A percentile compares a stretch with the other conserved stretches of the same genome.
Conservation (phyloP, 2,329 filamentous ascomycete species). For the Neospermospora avenae region DNA sequence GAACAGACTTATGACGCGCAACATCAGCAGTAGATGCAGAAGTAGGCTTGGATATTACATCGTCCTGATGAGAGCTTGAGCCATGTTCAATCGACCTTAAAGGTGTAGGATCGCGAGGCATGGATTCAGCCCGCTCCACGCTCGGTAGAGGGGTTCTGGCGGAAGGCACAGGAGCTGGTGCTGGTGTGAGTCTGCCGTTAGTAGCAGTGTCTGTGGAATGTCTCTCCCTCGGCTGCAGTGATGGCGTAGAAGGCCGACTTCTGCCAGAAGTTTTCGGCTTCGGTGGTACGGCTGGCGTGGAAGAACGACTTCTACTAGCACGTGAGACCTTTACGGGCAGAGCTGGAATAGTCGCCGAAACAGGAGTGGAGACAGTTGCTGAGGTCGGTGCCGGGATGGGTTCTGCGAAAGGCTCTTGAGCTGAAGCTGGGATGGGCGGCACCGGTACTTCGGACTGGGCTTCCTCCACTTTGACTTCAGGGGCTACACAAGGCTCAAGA, state of each 20-base stretch:
- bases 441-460: neutral
- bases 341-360: neutral
- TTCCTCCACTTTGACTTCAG: constrained; percentile 12
- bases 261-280: neutral
- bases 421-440: neutral
- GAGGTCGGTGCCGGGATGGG: neutral
- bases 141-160: constrained; percentile 1
- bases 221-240: neutral
- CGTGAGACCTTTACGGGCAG: neutral
- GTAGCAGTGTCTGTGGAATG: neutral
- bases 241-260: constrained; percentile 5
- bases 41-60: neutral
- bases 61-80: neutral
- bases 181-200: neutral
- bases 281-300: neutral
- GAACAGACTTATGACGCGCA: neutral
- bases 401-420: neutral
- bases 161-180: neutral
- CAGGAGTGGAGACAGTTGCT: neutral
- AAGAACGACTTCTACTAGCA: neutral
- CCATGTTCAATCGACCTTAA: constrained; percentile 1
- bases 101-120: neutral
- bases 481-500: constrained; percentile 17
- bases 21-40: constrained; percentile 3
- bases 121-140: neutral